Evolutionary conservation across 257 asterid species (phyloP).

Genomic region (Lycium ferocissimum): DNA sequence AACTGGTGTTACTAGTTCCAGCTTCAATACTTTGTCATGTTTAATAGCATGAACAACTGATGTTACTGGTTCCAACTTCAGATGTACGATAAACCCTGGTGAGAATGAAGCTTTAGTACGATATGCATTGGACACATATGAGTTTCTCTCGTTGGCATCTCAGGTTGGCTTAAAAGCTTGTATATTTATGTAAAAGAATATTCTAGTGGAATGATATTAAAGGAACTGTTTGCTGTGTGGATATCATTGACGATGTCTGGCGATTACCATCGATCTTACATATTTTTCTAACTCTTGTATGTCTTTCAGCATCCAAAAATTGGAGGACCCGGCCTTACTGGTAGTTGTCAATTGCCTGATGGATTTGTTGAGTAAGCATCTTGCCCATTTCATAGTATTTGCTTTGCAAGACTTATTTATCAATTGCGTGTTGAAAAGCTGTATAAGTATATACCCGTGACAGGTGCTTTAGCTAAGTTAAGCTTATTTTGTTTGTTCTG

Average conservation of each 20-base stretch:
- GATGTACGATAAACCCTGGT: conserved; percentile 98
- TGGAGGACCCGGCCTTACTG: conserved; percentile 96
- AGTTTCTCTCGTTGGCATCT: conserved; percentile 81
- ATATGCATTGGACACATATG: conserved; percentile 85
- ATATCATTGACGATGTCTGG: background rate
- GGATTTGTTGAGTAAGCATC: conserved; percentile 86
- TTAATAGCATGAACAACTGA: background rate
- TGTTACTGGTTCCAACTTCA: conserved; percentile 43
- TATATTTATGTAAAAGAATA: background rate
- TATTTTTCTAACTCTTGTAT: background rate
- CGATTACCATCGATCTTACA: background rate
- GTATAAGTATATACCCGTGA: background rate
- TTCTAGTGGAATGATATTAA: conserved; percentile 2
- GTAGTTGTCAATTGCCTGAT: conserved; percentile 66
- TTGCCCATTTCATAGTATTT: background rate
- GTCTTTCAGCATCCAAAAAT: conserved; percentile 79
- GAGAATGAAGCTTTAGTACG: conserved; percentile 97
- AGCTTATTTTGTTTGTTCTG: background rate
- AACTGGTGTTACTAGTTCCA: background rate
- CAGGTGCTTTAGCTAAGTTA: background rate
- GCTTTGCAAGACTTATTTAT: background rate
- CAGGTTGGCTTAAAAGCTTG: conserved; percentile 66
- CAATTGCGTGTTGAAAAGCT: background rate
- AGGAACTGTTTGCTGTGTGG: background rate
- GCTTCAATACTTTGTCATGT: conserved; percentile 42